Percentiles rank a stretch among this genome's conserved stretches.
Evolutionary conservation across 2,329 filamentous ascomycete species (phyloP).

Genomic region (Fusarium secorum): DNA sequence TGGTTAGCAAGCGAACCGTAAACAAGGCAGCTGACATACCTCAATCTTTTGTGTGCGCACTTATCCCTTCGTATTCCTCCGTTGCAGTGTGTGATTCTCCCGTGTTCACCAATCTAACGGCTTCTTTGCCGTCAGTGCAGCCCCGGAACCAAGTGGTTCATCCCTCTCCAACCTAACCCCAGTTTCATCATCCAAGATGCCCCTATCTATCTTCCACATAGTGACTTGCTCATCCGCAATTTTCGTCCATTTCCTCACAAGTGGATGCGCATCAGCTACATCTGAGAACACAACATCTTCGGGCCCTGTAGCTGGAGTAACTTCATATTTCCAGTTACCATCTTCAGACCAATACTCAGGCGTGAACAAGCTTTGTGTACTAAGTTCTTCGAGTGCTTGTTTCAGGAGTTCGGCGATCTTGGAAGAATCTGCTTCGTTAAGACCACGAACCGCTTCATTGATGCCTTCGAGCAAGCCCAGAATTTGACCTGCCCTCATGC

Average conservation of each 20-base stretch:
- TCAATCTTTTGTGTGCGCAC: not conserved
- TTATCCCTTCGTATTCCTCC: not conserved
- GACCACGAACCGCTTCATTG: conserved; percentile 53
- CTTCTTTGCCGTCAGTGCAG: conserved; percentile 42
- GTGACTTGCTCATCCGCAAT: conserved; percentile 45
- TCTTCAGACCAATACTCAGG: conserved; percentile 72
- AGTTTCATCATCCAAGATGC: conserved; percentile 47
- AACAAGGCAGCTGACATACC: not conserved
- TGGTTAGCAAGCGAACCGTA: not conserved
- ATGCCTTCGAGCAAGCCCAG: conserved; percentile 82
- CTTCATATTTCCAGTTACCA: conserved; percentile 74
- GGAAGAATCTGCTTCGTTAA: conserved; percentile 33
- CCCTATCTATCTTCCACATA: conserved; percentile 47
- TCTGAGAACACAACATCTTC: conserved; percentile 63
- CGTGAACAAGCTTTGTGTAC: conserved; percentile 69
- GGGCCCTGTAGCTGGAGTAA: conserved; percentile 50
- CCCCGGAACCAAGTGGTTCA: conserved; percentile 40
- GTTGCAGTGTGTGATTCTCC: not conserved
- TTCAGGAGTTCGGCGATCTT: not conserved
- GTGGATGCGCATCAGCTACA: conserved; percentile 72
- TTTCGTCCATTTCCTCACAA: conserved; percentile 68
- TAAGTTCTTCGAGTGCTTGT: conserved; percentile 66
- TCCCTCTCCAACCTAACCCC: conserved; percentile 42
- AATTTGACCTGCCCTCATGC: conserved; percentile 75
- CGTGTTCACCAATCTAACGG: conserved; percentile 50